A percentile compares a stretch with the other conserved stretches of the same genome.
Conservation (phyloP, 139 green algal genomes). For the Spirogloea muscicola region DNA sequence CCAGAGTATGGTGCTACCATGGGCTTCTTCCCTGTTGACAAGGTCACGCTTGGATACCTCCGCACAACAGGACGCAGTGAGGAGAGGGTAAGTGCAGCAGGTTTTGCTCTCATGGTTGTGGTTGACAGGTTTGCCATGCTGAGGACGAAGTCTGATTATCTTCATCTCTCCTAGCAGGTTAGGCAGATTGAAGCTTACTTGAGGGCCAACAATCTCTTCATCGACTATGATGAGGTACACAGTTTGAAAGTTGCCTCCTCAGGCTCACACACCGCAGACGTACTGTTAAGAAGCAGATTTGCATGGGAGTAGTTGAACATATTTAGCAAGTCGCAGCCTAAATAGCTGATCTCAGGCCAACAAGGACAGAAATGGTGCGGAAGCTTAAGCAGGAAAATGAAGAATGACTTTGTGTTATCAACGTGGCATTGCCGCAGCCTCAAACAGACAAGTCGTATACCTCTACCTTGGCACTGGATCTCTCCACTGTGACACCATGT, state of each 20-base stretch:
- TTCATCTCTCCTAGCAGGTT: conserved; percentile 8
- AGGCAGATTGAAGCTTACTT: conserved; percentile 45
- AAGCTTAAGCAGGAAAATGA: too few species aligned
- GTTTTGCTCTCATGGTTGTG: too few species aligned
- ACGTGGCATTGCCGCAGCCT: too few species aligned
- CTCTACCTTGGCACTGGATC: conserved; percentile 31
- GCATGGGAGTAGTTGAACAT: too few species aligned
- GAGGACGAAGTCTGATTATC: neutral
- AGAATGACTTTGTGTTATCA: too few species aligned
- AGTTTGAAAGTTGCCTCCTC: neutral
- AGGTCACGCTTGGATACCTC: conserved; percentile 41
- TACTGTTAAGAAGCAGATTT: too few species aligned
- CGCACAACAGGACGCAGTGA: conserved; percentile 30
- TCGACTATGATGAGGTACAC: conserved; percentile 44
- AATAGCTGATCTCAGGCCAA: too few species aligned
- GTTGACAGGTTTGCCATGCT: neutral
- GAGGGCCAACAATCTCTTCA: conserved; percentile 42
- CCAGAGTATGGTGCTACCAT: conserved; percentile 52
- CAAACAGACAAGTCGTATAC: conserved; percentile 33
- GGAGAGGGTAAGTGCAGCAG: conserved; percentile 20
- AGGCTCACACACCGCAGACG: too few species aligned
- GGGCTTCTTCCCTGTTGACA: conserved; percentile 52
- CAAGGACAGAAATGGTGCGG: too few species aligned
- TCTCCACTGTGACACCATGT: conserved; percentile 39
- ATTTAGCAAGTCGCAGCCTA: too few species aligned